Percentiles rank a stretch among this genome's conserved stretches.
These are phyloP conservation scores for Fusarium sp. DNA, from an alignment of 2,329 filamentous ascomycete genomes.

Conservation along the genomic window DNA sequence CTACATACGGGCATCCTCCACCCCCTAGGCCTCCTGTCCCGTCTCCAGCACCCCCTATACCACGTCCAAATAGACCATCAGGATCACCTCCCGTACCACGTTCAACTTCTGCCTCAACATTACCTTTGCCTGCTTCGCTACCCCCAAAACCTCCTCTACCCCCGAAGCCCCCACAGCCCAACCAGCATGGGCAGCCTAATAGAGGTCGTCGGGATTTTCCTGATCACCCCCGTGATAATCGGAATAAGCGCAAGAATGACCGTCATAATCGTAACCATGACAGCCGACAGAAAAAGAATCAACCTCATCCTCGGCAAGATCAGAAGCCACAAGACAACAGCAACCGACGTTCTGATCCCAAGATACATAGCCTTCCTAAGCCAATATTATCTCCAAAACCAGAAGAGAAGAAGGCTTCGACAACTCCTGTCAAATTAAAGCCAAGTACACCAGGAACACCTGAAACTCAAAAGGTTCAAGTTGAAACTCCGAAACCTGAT, in stretches of 20 bases:
- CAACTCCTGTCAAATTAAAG: constrained; percentile 10
- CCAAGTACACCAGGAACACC: constrained; percentile 13
- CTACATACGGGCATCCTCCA: constrained; percentile 37
- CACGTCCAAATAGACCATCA: constrained; percentile 30
- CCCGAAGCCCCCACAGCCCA: constrained; percentile 49
- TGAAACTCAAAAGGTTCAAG: constrained; percentile 25
- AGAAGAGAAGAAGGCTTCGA: constrained; percentile 48
- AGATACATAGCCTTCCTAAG: constrained; percentile 37
- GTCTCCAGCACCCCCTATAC: constrained; percentile 29
- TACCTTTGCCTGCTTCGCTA: constrained; percentile 47
- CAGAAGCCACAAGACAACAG: constrained; percentile 46
- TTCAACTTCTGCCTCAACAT: constrained; percentile 32
- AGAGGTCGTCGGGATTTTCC: constrained; percentile 47
- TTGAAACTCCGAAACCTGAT: constrained; percentile 17
- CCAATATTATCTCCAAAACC: constrained; percentile 35
- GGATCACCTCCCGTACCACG: constrained; percentile 36
- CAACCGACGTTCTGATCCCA: constrained; percentile 23
- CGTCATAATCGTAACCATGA: constrained; percentile 52
- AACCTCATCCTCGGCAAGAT: constrained; percentile 39
- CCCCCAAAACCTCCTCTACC: constrained; percentile 54
- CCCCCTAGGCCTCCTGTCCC: constrained; percentile 27
- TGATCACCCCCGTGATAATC: constrained; percentile 49
- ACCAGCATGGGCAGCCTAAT: constrained; percentile 30
- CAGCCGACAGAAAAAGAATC: constrained; percentile 48
- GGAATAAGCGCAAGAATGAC: constrained; percentile 52